Percentiles rank a stretch among this genome's conserved stretches.
These are phyloP conservation scores for Cystobasidium tubakii DNA, from an alignment of 768 basidiomycete species.

Conservation along the genomic window DNA sequence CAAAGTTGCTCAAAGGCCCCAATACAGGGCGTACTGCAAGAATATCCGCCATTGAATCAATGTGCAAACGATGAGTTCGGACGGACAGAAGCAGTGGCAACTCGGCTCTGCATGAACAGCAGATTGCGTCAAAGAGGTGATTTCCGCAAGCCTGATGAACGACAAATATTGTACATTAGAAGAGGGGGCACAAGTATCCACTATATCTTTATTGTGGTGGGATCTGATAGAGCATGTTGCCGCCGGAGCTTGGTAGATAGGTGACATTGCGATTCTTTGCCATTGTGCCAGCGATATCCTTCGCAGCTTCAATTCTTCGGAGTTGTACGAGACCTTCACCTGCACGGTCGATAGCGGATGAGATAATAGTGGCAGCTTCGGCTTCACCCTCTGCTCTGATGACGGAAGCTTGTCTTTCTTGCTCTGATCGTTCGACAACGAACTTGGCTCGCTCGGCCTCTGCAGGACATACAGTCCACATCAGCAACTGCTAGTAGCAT, in stretches of 20 bases:
- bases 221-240: conserved; percentile 76
- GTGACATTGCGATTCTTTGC: conserved; percentile 73
- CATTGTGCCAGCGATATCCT: conserved; percentile 87
- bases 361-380: conserved; percentile 90
- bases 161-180: no score
- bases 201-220: conserved; percentile 52
- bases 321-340: conserved; percentile 93
- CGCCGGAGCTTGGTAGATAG: conserved; percentile 74
- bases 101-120: no score
- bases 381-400: conserved; percentile 98
- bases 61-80: no score
- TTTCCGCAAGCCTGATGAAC: no score
- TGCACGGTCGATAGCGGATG: conserved; percentile 79
- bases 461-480: conserved; percentile 47
- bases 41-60: no score
- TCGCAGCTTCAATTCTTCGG: conserved; percentile 93
- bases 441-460: conserved; percentile 99
- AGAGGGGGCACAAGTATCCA: background rate
- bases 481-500: background rate
- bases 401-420: conserved; percentile 96
- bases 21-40: no score
- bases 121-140: no score
- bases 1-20: no score
- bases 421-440: conserved; percentile 98
- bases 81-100: no score